A percentile compares a stretch with the other conserved stretches of the same genome.
phyloP scores from a whole-genome alignment of 2,329 filamentous ascomycete species.

The Tolypocladium ovalisporum region DNA sequence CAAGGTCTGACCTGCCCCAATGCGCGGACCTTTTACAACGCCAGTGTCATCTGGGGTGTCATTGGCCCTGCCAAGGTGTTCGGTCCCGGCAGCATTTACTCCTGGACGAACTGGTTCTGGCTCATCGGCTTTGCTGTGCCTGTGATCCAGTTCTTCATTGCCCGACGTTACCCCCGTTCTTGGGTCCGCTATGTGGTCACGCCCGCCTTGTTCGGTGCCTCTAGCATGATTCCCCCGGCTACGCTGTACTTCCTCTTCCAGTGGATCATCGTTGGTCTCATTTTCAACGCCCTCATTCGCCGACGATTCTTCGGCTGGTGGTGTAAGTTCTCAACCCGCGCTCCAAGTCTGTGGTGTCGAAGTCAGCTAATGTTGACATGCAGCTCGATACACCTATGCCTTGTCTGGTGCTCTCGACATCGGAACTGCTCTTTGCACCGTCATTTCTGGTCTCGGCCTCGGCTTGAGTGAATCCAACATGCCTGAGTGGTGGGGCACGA shows the following conservation, averaged over 20 bases:
- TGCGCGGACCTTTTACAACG: constrained; percentile 48
- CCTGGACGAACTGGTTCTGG: constrained; percentile 43
- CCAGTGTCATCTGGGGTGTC: constrained; percentile 49
- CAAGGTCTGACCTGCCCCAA: constrained; percentile 46
- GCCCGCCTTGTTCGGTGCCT: constrained; percentile 41
- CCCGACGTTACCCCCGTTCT: constrained; percentile 33
- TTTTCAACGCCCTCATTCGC: constrained; percentile 44
- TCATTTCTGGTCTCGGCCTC: constrained; percentile 38
- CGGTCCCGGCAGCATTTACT: constrained; percentile 30
- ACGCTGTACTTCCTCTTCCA: constrained; percentile 43
- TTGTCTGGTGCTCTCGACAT: constrained; percentile 47
- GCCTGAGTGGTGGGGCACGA: constrained; percentile 38
- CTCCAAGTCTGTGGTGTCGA: no score
- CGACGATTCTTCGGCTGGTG: constrained; percentile 43
- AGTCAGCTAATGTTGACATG: background rate
- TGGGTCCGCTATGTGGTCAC: constrained; percentile 38
- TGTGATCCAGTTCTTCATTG: constrained; percentile 34
- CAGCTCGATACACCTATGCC: constrained; percentile 42
- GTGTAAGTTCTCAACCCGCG: constrained; percentile 23
- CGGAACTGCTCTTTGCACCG: constrained; percentile 45
- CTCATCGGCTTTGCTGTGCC: constrained; percentile 39
- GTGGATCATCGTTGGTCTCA: constrained; percentile 42
- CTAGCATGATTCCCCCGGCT: constrained; percentile 39
- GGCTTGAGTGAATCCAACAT: constrained; percentile 31
- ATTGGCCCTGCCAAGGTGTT: constrained; percentile 32